Evolutionary conservation across 768 basidiomycete species (phyloP), one percentile per base, ranked within the genome.

Genomic region (Mycena latifolia): DNA sequence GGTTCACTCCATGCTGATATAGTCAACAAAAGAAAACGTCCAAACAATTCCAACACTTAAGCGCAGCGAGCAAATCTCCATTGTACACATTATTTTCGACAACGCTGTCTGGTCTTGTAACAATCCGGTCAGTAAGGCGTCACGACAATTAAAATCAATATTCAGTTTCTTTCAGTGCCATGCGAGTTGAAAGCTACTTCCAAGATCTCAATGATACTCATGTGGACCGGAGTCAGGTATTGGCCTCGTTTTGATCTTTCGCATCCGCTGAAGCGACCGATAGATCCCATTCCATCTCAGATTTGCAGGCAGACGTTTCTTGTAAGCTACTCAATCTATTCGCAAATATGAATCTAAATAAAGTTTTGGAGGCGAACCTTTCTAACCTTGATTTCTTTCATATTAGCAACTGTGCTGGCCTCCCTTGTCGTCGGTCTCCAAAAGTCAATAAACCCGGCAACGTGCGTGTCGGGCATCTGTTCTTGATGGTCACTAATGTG

Each of bases 11-110:
- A 22, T 31, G n/a, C 27, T 31, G 5, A 22, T 24, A 6, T 25
- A n/a, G 15, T 37, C 12, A 14, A 18, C 14, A 11, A 3, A 15
- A 66, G 64, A 59, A 50, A 60, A 66, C 64, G 3, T 29, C 64
- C 25, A 66, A 66, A 20, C 64, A 66, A 24, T 66, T 66, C 18
- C 64, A 66, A 29, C 56, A 58, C 20, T 52, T 66, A 5, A 24
- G 10, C 17, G 52, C 53, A n/a, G 64, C 51, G 3, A 66, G 64
- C 24, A 66, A 66, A 39, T 66, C 64, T 9, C 64, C 64, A 12
- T 27, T 66, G 37, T 66, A 66, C 28, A 66, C 64, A 4, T 22
- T 43, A n/a, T 66, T 66, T 35, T 66, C 64, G 20, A 66, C 51
- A 1, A 66, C 64, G 20, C 50, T 66, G 20, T 46, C 52, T 28